A percentile compares a stretch with the other conserved stretches of the same genome.
Evolutionary conservation across 2,329 filamentous ascomycete species (phyloP).

Genomic region (Colletotrichum sp.): DNA sequence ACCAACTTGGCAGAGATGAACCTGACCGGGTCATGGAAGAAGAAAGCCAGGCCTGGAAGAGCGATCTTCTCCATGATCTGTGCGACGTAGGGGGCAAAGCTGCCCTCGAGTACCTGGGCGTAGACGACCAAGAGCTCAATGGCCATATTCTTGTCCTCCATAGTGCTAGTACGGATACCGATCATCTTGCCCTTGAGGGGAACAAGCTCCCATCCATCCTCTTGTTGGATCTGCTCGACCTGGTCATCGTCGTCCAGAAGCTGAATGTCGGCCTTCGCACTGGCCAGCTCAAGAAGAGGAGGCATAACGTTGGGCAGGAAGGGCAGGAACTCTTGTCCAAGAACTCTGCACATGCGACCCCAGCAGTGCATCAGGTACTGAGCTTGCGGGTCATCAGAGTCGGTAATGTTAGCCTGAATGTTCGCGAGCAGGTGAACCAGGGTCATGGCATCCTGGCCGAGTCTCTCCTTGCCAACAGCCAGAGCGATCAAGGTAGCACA

Average conservation of each 20-base stretch:
- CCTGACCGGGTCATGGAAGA: constrained; percentile 97
- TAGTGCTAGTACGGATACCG: constrained; percentile 93
- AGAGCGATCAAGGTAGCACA: constrained; percentile 95
- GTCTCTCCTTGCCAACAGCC: constrained; percentile 91
- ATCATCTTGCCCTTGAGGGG: constrained; percentile 98
- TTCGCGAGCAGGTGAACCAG: constrained; percentile 86
- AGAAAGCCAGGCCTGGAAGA: constrained; percentile 91
- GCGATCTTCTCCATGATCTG: constrained; percentile 98
- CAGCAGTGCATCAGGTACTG: constrained; percentile 99
- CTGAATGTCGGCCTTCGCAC: constrained; percentile 96
- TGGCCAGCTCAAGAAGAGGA: constrained; percentile 86
- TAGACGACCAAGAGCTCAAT: constrained; percentile 98
- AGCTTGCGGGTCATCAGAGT: constrained; percentile 92
- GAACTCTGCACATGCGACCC: constrained; percentile 97
- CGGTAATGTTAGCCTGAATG: constrained; percentile 86
- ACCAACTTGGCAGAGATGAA: constrained; percentile 95
- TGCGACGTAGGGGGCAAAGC: constrained; percentile 89
- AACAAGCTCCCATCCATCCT: constrained; percentile 97
- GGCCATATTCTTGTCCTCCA: constrained; percentile 99
- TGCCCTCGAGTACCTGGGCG: constrained; percentile 90
- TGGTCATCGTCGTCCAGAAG: constrained; percentile 94
- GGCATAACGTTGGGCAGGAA: constrained; percentile 95
- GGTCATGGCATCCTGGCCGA: constrained; percentile 85
- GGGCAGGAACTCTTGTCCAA: constrained; percentile 88
- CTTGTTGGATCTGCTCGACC: constrained; percentile 88